Evolutionary conservation across 768 basidiomycete genomes (phyloP).

Genomic region (Trametes meyenii): DNA sequence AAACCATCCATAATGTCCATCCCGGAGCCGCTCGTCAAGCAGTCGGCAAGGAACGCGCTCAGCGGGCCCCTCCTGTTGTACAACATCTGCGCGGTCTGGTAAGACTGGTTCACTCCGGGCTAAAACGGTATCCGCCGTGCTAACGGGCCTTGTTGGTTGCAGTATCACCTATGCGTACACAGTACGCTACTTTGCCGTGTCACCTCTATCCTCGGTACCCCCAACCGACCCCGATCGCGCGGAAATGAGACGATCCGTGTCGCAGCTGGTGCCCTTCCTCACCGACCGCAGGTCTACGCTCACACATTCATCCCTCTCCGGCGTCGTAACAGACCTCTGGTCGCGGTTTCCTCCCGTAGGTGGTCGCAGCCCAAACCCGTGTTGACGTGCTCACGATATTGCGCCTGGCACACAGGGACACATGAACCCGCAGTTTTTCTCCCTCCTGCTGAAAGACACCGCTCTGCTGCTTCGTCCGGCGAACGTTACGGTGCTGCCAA

Average conservation of each 20-base stretch:
- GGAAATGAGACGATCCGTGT: constrained; percentile 52
- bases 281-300: constrained; percentile 58
- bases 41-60: constrained; percentile 22
- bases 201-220: constrained; percentile 52
- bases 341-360: constrained; percentile 63
- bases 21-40: constrained; percentile 48
- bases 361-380: neutral
- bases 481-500: constrained; percentile 30
- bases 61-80: constrained; percentile 51
- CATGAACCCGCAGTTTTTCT: constrained; percentile 46
- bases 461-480: constrained; percentile 54
- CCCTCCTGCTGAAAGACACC: constrained; percentile 60
- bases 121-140: neutral
- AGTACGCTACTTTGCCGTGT: constrained; percentile 62
- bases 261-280: constrained; percentile 65
- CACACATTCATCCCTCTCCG: constrained; percentile 52
- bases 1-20: constrained; percentile 50
- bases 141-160: neutral
- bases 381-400: neutral
- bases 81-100: constrained; percentile 73
- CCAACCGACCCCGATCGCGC: constrained; percentile 45
- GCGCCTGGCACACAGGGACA: constrained; percentile 29
- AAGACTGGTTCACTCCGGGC: constrained; percentile 40
- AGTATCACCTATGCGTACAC: constrained; percentile 73
- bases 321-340: constrained; percentile 64